Percentiles rank a stretch among this genome's conserved stretches.
phyloP scores from a whole-genome alignment of 257 asterid genomes.

The Nicotiana undulata region DNA sequence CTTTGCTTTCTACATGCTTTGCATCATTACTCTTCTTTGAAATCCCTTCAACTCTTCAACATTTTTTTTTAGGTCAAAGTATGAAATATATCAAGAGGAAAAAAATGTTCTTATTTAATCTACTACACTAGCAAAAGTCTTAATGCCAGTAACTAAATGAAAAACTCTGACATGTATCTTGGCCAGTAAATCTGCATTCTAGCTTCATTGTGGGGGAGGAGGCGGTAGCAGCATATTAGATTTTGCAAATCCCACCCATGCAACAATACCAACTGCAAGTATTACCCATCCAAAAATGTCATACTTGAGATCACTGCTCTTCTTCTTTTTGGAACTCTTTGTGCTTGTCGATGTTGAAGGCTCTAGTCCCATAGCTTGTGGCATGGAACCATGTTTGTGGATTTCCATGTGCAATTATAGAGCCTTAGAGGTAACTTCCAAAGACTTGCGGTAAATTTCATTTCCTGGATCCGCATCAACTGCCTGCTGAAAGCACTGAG shows the following conservation, averaged over 20 bases:
- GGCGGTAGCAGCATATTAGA: conserved; percentile 34
- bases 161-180: not conserved
- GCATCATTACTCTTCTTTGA: no score
- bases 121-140: no score
- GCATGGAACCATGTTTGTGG: conserved; percentile 68
- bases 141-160: not conserved
- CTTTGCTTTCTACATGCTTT: no score
- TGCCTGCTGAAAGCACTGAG: conserved; percentile 62
- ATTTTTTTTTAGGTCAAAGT: no score
- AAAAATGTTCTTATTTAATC: no score
- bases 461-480: conserved; percentile 64
- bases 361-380: conserved; percentile 66
- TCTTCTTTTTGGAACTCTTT: conserved; percentile 48
- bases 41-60: no score
- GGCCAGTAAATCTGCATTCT: not conserved
- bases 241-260: conserved; percentile 59
- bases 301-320: conserved; percentile 55
- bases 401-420: conserved; percentile 77
- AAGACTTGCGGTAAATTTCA: conserved; percentile 69
- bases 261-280: conserved; percentile 58
- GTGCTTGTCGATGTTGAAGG: conserved; percentile 65
- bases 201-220: conserved; percentile 35
- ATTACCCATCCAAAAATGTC: conserved; percentile 64
- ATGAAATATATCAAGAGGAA: no score
- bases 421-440: conserved; percentile 83